Percentiles rank a stretch among this genome's conserved stretches.
These are phyloP conservation scores for Fusarium sp. DNA, from an alignment of 2,329 filamentous ascomycete species.

Conservation along the genomic window DNA sequence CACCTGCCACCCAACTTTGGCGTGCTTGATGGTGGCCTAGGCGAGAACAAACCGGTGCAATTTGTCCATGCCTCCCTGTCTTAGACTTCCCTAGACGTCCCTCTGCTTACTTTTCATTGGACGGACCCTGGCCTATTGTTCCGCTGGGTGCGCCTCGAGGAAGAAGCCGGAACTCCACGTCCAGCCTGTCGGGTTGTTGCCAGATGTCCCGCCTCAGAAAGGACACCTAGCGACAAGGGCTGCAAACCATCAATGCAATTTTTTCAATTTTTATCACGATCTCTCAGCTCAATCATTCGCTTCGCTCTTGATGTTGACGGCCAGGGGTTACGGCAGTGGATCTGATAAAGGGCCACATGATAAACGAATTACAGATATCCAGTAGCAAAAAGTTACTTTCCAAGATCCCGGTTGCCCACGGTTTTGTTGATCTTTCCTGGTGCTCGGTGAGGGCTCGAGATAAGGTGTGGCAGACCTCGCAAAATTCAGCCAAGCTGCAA, in stretches of 20 bases:
- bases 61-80: conserved; percentile 30
- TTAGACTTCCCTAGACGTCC: conserved; percentile 27
- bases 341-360: conserved; percentile 4
- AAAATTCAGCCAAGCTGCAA: background rate
- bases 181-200: conserved; percentile 46
- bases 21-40: conserved; percentile 35
- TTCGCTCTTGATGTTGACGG: conserved; percentile 3
- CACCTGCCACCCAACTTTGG: conserved; percentile 28
- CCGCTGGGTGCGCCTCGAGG: conserved; percentile 38
- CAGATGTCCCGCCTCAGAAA: conserved; percentile 36
- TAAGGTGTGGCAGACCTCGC: conserved; percentile 29
- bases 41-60: conserved; percentile 49
- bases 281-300: background rate
- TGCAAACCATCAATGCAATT: conserved; percentile 29
- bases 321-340: conserved; percentile 20
- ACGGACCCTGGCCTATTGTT: conserved; percentile 20
- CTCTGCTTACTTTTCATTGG: conserved; percentile 24
- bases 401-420: conserved; percentile 6
- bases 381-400: conserved; percentile 14
- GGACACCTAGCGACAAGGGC: conserved; percentile 20
- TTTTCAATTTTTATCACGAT: conserved; percentile 22
- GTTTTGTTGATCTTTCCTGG: background rate
- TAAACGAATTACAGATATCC: conserved; percentile 3
- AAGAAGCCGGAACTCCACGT: conserved; percentile 46
- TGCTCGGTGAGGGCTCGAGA: conserved; percentile 1